phyloP scores from a whole-genome alignment of 2,329 filamentous ascomycete genomes.

The Alternaria gaisen region DNA sequence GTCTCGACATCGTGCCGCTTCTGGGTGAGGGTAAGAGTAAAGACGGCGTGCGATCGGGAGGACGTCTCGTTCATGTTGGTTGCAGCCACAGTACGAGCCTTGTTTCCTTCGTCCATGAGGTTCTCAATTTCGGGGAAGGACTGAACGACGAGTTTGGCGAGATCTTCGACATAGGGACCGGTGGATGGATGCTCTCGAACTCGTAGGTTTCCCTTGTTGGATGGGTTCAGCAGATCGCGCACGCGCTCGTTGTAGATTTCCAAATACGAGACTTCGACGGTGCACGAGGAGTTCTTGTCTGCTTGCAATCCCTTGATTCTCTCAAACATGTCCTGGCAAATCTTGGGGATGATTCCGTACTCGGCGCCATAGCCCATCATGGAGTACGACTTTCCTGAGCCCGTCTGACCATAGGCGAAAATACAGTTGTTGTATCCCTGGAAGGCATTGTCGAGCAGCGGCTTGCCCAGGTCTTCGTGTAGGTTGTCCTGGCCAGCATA shows the following conservation, averaged over 20 bases:
- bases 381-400: slow-evolving; percentile 97
- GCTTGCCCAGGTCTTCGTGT: slow-evolving; percentile 86
- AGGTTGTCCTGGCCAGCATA: slow-evolving; percentile 92
- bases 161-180: slow-evolving; percentile 96
- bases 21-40: slow-evolving; percentile 94
- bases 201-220: slow-evolving; percentile 95
- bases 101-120: slow-evolving; percentile 99
- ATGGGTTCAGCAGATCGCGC: slow-evolving; percentile 91
- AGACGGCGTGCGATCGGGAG: slow-evolving; percentile 96
- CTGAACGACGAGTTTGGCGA: slow-evolving; percentile 92
- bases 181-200: slow-evolving; percentile 98
- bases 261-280: slow-evolving; percentile 96
- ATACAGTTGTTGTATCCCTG: slow-evolving; percentile 99
- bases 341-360: slow-evolving; percentile 92
- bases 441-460: slow-evolving; percentile 96
- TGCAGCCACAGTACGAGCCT: slow-evolving; percentile 94
- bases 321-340: slow-evolving; percentile 97
- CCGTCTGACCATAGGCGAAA: slow-evolving; percentile 98
- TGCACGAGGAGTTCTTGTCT: slow-evolving; percentile 83
- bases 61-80: slow-evolving; percentile 99
- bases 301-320: slow-evolving; percentile 76
- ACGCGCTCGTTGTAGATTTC: slow-evolving; percentile 99
- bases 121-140: slow-evolving; percentile 96
- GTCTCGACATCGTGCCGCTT: slow-evolving; percentile 91
- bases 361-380: slow-evolving; percentile 99